Conservation (phyloP, 805 yeast species). For the Alloascoidea africana region DNA sequence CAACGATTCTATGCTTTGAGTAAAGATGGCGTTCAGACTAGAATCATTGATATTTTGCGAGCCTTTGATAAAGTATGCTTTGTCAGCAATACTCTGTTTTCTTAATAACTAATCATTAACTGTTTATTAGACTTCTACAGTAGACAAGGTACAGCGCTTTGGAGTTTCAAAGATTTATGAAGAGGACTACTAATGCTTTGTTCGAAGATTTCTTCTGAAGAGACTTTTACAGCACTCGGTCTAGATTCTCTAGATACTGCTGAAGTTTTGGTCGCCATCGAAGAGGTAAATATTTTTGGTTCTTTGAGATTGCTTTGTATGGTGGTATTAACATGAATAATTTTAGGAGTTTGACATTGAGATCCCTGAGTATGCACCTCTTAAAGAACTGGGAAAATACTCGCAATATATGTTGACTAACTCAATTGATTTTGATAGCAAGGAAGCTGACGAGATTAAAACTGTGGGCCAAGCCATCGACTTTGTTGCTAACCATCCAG, state of each 20-base stretch:
- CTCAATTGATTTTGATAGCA: conserved; percentile 11
- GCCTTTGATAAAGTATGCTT: conserved; percentile 40
- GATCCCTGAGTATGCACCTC: conserved; percentile 37
- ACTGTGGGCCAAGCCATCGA: conserved; percentile 71
- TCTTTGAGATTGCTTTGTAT: too few species aligned
- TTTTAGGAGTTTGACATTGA: conserved; percentile 35
- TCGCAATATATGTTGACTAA: neutral
- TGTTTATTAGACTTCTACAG: too few species aligned
- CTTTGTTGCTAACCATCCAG: conserved; percentile 47
- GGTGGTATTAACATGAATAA: neutral
- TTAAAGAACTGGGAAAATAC: conserved; percentile 6
- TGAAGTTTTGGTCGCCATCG: conserved; percentile 60
- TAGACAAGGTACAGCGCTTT: too few species aligned
- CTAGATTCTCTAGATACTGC: conserved; percentile 60
- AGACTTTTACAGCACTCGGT: conserved; percentile 48
- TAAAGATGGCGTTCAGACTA: conserved; percentile 64
- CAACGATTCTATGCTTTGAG: conserved; percentile 40
- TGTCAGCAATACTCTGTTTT: neutral
- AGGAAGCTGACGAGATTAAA: conserved; percentile 64
- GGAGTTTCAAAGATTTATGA: neutral
- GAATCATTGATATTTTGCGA: conserved; percentile 68
- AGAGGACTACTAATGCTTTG: neutral
- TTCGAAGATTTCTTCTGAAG: conserved; percentile 19
- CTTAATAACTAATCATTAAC: too few species aligned
- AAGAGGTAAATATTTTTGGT: conserved; percentile 29